phyloP scores from a whole-genome alignment of 768 basidiomycete genomes.

The Tulasnella sp. region DNA sequence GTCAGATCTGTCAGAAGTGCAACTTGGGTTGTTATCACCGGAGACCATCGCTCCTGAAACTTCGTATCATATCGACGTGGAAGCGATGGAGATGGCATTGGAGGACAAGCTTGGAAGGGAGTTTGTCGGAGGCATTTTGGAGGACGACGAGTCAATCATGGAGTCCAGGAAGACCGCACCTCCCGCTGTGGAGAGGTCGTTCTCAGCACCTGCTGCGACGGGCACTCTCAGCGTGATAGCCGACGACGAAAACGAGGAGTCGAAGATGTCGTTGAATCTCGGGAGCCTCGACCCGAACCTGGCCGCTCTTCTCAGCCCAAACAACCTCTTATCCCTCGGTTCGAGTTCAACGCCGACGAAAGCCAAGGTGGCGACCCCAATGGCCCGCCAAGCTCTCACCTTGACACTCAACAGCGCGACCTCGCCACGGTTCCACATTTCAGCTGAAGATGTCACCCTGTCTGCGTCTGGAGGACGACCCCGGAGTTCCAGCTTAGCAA shows the following conservation, averaged over 20 bases:
- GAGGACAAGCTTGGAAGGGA: slow-evolving; percentile 8
- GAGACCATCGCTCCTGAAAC: neutral
- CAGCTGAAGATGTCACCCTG: neutral
- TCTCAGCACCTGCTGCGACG: neutral
- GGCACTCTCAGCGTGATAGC: neutral
- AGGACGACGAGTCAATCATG: neutral
- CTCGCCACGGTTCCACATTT: neutral
- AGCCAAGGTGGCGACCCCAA: neutral
- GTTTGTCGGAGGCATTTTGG: slow-evolving; percentile 1
- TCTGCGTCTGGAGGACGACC: neutral
- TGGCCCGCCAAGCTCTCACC: neutral
- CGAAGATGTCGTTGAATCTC: slow-evolving; percentile 11
- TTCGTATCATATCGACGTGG: slow-evolving; percentile 6
- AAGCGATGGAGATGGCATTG: neutral
- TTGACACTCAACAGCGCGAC: neutral
- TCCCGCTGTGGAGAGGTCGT: neutral
- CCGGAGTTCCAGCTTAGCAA: neutral
- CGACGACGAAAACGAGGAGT: neutral
- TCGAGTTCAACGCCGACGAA: neutral
- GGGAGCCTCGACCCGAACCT: slow-evolving; percentile 8
- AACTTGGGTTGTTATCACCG: neutral
- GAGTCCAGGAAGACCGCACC: neutral
- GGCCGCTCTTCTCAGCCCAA: slow-evolving; percentile 16
- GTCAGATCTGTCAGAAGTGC: neutral
- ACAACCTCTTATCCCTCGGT: neutral